Evolutionary conservation across 768 basidiomycete species (phyloP), one percentile per base, ranked within the genome.

Genomic region (Thelephora ganbajun): DNA sequence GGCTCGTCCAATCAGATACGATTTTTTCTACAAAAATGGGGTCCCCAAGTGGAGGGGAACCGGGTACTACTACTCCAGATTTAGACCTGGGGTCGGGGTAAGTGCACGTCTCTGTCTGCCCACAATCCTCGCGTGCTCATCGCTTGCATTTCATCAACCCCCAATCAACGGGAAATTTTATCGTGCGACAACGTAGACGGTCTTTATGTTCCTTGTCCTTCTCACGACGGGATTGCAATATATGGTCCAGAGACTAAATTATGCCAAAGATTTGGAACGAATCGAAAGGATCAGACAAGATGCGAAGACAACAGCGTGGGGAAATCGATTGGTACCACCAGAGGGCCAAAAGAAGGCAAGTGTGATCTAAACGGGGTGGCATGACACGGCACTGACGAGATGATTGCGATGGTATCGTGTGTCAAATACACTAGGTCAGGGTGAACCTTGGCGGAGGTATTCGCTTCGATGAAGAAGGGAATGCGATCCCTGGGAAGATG

Each of bases 31-130:
- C 71, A 92, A 94, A 66, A 97, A 97, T 52, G 94, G 94, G 18
- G 91, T 99, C 3, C 94, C 94, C 0, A 86, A 75, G 60, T 99
- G 94, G 94, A 74, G 93, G 53, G 94, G 92, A 13, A 91, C 88
- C 30, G 88, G 90, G 39, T 97, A 98, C 65, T 97, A 97, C 63
- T 99, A 98, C 63, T 79, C 88, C 26, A 80, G 96, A 46, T 99
- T 86, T 72, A 76, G 94, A 26, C 94, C 94, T n/a, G 90, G 92
- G 20, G 71, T 98, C 51, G 77, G 77, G 50, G 85, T 85, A 56
- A 53, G 76, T 61, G n/a, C 2, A 2, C n/a, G 46, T 48, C 22
- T 36, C 36, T 16, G n/a, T 3, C 33, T 33, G 35, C n/a, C 2
- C 3, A 26, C 3, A 44, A 30, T 4, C 9, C 26, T 30, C 9